phyloP scores from a whole-genome alignment of 805 yeast species.

The Candida anglica region DNA sequence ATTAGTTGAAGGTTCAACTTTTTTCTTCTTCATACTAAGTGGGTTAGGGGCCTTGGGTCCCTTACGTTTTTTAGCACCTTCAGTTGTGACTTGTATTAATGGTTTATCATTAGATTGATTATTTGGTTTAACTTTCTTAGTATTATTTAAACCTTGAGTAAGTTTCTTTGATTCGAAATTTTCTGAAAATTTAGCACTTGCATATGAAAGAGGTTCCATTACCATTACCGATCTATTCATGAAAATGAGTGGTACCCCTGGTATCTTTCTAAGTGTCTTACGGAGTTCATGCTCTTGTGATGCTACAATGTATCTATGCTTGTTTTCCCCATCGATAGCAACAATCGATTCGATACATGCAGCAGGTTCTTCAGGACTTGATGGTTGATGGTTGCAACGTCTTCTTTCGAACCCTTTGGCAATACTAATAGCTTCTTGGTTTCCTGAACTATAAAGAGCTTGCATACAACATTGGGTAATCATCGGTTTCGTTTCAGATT shows the following conservation, averaged over 20 bases:
- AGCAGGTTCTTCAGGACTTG: conserved; percentile 56
- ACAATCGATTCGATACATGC: conserved; percentile 78
- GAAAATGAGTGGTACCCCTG: conserved; percentile 88
- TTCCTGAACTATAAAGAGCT: conserved; percentile 65
- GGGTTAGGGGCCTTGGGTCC: conserved; percentile 90
- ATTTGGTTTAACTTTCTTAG: conserved; percentile 35
- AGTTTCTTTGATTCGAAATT: conserved; percentile 64
- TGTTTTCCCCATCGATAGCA: conserved; percentile 69
- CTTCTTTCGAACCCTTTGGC: conserved; percentile 89
- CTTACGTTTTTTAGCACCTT: conserved; percentile 26
- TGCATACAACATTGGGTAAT: conserved; percentile 95
- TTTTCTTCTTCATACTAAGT: conserved; percentile 78
- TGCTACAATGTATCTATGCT: conserved; percentile 88
- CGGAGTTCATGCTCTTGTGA: conserved; percentile 74
- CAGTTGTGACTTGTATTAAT: conserved; percentile 12
- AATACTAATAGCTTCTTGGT: conserved; percentile 71
- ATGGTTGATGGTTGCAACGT: conserved; percentile 80
- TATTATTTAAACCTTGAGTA: conserved; percentile 65
- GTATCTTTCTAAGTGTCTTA: conserved; percentile 62
- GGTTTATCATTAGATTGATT: conserved; percentile 19
- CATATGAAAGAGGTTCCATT: conserved; percentile 86
- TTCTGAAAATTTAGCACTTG: conserved; percentile 43
- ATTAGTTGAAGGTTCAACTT: conserved; percentile 19
- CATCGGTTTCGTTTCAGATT: conserved; percentile 82
- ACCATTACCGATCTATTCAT: conserved; percentile 91